These are phyloP conservation scores for Hypomyces perniciosus DNA, from an alignment of 2,329 filamentous ascomycete genomes.

Conservation along the genomic window DNA sequence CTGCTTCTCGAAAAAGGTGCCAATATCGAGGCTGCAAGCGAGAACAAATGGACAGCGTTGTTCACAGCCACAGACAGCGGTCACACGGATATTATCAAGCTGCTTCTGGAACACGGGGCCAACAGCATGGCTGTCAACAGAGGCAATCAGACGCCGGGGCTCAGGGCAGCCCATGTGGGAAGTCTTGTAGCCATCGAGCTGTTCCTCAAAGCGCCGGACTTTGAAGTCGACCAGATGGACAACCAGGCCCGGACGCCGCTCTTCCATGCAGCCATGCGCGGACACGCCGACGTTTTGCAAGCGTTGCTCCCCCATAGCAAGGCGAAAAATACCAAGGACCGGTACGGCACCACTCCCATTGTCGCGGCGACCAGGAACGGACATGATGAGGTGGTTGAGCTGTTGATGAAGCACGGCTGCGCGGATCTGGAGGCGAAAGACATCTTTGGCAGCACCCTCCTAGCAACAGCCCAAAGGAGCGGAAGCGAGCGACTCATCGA, in stretches of 20 bases:
- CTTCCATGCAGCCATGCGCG: conserved; percentile 12
- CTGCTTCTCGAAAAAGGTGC: conserved; percentile 9
- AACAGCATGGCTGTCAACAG: not conserved
- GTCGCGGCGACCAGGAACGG: conserved; percentile 11
- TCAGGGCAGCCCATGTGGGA: conserved; percentile 9
- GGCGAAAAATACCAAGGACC: conserved; percentile 1
- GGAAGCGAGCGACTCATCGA: conserved; percentile 1
- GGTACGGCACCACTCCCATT: conserved; percentile 10
- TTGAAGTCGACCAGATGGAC: conserved; percentile 5
- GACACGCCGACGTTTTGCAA: conserved; percentile 3
- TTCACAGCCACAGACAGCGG: conserved; percentile 4
- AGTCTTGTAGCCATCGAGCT: not conserved
- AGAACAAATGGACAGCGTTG: conserved; percentile 8
- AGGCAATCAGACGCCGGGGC: conserved; percentile 3
- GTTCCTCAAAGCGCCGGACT: not conserved
- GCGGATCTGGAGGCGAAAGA: conserved; percentile 6
- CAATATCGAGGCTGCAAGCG: conserved; percentile 1
- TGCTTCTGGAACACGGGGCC: conserved; percentile 10
- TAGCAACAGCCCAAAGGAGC: conserved; percentile 1
- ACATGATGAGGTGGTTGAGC: conserved; percentile 1
- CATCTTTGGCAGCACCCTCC: conserved; percentile 3
- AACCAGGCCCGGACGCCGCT: conserved; percentile 6
- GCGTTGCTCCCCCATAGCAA: conserved; percentile 1
- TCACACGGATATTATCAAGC: conserved; percentile 1
- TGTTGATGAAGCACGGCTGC: not conserved